Base-by-base conservation (phyloP, 176 grass and related monocot genomes). In the Avena insularis region DNA sequence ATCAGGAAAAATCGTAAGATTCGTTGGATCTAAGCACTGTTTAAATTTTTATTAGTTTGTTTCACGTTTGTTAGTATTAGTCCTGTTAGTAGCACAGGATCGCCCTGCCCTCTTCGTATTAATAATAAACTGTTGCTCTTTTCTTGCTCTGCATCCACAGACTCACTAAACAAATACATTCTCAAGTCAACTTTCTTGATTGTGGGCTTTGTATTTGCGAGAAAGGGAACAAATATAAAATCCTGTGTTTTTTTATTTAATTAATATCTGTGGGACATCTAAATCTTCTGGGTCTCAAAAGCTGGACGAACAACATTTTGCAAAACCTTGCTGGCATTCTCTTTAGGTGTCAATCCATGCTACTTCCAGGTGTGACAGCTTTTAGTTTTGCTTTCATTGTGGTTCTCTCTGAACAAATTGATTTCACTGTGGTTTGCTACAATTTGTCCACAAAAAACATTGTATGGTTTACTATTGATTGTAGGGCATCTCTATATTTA, bases 351-450 rank as follows among this genome's bases (percentile, higher is more conserved):
- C 13, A 58, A 78, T 78, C 58, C 29, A 58, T 78, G 75, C 53
- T 58, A 58, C 53, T 58, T 40, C 10, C 16, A 40, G 53, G 17
- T 36, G 75, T 36, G 51, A 43, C 40, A 43, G 40, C 40, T 43
- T 43, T 43, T 43, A 43, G 40, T 43, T 43, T 43, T 43, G 40
- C 40, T 43, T 43, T 43, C 40, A 43, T 43, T 43, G 40, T 43
- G 40, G 40, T 43, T 43, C 40, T 7, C 17, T 70, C 40, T 71
- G 21, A 71, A 9, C 53, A 83, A 53, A 33, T 78, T 54, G 64
- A 38, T 86, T 90, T 74, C 77, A 15, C 4, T 48, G 40, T 31
- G 11, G n/a, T 6, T 6, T 92, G 40, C 72, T 83, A 13, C 69
- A 25, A 35, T 84, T 90, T 86, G 12, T 63, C 17, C 54, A 63